These are phyloP conservation scores for Hypoxylon fragiforme DNA, from an alignment of 495 filamentous ascomycete species.

Conservation along the genomic window DNA sequence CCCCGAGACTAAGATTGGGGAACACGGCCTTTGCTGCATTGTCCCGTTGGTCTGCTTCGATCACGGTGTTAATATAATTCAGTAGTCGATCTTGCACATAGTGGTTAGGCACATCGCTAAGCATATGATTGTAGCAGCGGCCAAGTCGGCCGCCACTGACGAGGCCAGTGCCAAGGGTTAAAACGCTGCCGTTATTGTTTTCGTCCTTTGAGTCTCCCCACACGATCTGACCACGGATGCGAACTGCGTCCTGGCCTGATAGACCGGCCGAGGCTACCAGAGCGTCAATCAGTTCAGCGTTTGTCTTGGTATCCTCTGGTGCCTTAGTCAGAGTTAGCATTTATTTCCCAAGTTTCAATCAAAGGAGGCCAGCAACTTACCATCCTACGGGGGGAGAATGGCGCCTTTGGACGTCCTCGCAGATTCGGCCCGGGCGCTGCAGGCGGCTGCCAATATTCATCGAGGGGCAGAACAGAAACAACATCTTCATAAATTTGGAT, in stretches of 20 bases:
- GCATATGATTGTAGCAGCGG: constrained; percentile 16
- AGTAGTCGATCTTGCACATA: constrained; percentile 20
- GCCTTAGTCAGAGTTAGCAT: constrained; percentile 8
- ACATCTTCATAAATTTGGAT: constrained; percentile 16
- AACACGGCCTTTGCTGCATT: constrained; percentile 14
- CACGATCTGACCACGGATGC: constrained; percentile 2
- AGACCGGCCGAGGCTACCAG: constrained; percentile 1
- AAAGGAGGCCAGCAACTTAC: neutral
- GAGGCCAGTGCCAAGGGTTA: neutral
- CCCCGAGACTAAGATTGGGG: constrained; percentile 10
- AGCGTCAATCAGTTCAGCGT: constrained; percentile 18
- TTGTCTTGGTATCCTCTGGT: constrained; percentile 7
- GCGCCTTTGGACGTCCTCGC: neutral
- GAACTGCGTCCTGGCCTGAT: neutral
- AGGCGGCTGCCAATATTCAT: neutral
- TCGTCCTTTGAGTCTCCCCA: constrained; percentile 1
- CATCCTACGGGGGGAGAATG: constrained; percentile 13
- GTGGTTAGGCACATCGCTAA: constrained; percentile 19
- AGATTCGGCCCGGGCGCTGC: neutral
- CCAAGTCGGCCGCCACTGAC: constrained; percentile 17
- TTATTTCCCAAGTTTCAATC: neutral
- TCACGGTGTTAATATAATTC: constrained; percentile 17
- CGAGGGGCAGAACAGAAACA: constrained; percentile 2
- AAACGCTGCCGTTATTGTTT: neutral
- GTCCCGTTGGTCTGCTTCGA: constrained; percentile 10